phyloP scores from a whole-genome alignment of 805 yeast species.

The Metschnikowia henanensis region DNA sequence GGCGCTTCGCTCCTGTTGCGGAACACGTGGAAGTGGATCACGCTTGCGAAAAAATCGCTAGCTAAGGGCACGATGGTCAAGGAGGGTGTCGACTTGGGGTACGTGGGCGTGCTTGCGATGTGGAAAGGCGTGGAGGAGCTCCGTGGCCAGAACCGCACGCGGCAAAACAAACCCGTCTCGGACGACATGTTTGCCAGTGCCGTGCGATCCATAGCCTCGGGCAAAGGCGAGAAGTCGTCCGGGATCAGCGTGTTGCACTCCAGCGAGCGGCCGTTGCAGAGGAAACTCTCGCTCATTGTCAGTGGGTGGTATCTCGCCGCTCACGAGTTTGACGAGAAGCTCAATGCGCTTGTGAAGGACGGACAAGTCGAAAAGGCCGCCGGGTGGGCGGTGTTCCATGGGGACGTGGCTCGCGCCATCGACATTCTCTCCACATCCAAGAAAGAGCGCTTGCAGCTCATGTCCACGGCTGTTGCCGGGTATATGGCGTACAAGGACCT shows the following conservation, averaged over 20 bases:
- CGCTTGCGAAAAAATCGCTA: constrained; percentile 64
- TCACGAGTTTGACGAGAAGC: constrained; percentile 70
- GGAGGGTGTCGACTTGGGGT: constrained; percentile 76
- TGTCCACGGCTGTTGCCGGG: constrained; percentile 91
- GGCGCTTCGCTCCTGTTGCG: constrained; percentile 54
- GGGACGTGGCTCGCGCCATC: constrained; percentile 79
- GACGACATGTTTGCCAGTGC: constrained; percentile 49
- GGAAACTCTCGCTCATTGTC: constrained; percentile 77
- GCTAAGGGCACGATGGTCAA: constrained; percentile 66
- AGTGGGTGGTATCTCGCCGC: constrained; percentile 90
- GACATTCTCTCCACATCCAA: constrained; percentile 74
- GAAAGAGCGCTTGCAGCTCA: constrained; percentile 66
- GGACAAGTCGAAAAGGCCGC: constrained; percentile 88
- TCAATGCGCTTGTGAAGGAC: constrained; percentile 50
- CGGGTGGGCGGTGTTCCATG: constrained; percentile 96
- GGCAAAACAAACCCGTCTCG: constrained; percentile 12
- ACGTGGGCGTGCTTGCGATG: constrained; percentile 83
- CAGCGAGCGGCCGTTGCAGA: constrained; percentile 56
- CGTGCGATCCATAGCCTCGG: constrained; percentile 50
- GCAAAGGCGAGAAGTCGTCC: constrained; percentile 49
- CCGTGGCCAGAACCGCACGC: constrained; percentile 46
- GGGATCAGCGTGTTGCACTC: constrained; percentile 44
- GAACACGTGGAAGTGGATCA: constrained; percentile 92
- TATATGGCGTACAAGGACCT: constrained; percentile 58
- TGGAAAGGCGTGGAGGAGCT: constrained; percentile 74